Base-by-base conservation (phyloP, 495 filamentous ascomycete genomes). In the Hamigera avellanea region DNA sequence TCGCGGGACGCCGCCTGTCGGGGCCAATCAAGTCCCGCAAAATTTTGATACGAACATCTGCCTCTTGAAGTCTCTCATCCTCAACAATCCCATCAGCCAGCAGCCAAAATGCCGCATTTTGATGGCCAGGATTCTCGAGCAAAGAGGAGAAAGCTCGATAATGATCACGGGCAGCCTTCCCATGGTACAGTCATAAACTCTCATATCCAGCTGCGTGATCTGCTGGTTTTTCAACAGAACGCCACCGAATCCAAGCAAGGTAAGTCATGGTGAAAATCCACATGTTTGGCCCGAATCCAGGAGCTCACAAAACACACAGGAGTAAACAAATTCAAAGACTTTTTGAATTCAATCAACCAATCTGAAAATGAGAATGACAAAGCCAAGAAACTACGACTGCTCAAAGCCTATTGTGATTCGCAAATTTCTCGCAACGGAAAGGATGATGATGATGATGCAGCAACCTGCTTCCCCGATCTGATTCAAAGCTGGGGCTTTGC, bases 401-500 rank as follows among this genome's bases (percentile, higher is more conserved):
- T 95, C 27, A 72, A 73, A 45, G 75, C 79, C 28, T 93, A 80
- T 53, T 73, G 89, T 34, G 72, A 83, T 30, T 69, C 72, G 36
- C 73, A 83, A 46, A 75, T 69, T 41, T 72, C 75, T 7, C 53
- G 56, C 39, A 59, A 64, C 19, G 50, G 57, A 18, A 67, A 67
- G n/a, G 72, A 73, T 25, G 67, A 71, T 13, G 69, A 68, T 13
- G 73, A 73, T 23, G 67, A 72, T 14, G 69, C 67, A n/a, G 57
- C 68, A 2, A 56, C 71, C 16, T 84, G 77, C 46, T 71, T 93
- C 15, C 62, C 74, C 1, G 80, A 87, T 37, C 51, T 95, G 30
- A 78, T 87, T 49, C 76, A 83, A 45, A 77, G 72, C 10, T 95
- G 87, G 87, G 72, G 69, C 37, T 81, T 78, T 50, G 84, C 78